Percentiles rank a stretch among this genome's conserved stretches.
Evolutionary conservation across 805 yeast species (phyloP).

Genomic region (Cyberlindnera bimundalis): DNA sequence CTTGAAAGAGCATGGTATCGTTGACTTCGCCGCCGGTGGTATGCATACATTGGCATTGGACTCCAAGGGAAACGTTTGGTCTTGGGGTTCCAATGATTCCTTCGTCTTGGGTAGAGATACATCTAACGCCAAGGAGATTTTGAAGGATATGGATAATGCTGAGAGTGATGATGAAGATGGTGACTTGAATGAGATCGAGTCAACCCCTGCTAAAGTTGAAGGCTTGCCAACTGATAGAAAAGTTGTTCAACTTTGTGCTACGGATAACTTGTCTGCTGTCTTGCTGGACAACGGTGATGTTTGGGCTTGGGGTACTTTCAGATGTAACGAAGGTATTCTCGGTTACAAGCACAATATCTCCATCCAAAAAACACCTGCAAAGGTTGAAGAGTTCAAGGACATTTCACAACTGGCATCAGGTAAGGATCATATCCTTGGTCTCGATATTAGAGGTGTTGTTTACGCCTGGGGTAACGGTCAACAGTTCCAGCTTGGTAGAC

Average conservation of each 20-base stretch:
- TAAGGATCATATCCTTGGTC: constrained; percentile 84
- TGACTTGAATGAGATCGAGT: constrained; percentile 82
- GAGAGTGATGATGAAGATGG: constrained; percentile 64
- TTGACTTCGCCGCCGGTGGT: constrained; percentile 92
- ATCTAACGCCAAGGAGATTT: constrained; percentile 55
- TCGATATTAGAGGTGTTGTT: constrained; percentile 81
- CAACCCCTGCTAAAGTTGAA: constrained; percentile 81
- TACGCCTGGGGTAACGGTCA: constrained; percentile 98
- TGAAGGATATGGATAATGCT: constrained; percentile 65
- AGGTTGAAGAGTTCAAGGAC: constrained; percentile 56
- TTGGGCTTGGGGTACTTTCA: constrained; percentile 97
- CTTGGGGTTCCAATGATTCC: constrained; percentile 97
- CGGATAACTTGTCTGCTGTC: constrained; percentile 86
- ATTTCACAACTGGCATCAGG: constrained; percentile 87
- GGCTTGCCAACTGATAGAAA: constrained; percentile 54
- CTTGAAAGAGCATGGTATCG: constrained; percentile 67
- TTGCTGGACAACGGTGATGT: constrained; percentile 80
- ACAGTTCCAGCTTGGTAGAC: constrained; percentile 87
- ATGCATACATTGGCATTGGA: constrained; percentile 90
- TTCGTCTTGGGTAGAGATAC: constrained; percentile 90
- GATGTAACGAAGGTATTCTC: constrained; percentile 86
- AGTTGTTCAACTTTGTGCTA: constrained; percentile 82
- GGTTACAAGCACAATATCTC: constrained; percentile 69
- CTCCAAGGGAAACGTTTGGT: constrained; percentile 76
- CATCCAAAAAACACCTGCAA: constrained; percentile 66